phyloP scores from a whole-genome alignment of 2,329 filamentous ascomycete genomes.

The Aotearoamyces nothofagi region DNA sequence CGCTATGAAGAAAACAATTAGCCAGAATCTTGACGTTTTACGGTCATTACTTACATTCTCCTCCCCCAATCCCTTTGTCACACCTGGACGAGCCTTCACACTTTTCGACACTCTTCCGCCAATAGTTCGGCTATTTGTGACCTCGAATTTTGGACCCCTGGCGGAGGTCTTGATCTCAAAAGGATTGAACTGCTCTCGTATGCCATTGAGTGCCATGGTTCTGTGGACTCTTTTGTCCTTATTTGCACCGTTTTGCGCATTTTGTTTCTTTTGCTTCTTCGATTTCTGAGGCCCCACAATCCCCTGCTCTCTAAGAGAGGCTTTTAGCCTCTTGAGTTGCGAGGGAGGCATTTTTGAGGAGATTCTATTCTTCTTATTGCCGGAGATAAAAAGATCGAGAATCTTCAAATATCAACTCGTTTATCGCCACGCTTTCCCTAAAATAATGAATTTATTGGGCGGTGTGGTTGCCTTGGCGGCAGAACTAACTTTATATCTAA shows the following conservation, averaged over 20 bases:
- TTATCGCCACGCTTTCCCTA: conserved; percentile 9
- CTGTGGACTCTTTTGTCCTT: conserved; percentile 62
- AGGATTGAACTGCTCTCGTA: conserved; percentile 94
- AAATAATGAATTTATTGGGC: too few species aligned
- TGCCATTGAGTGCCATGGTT: conserved; percentile 63
- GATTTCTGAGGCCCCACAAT: conserved; percentile 85
- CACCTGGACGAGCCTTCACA: conserved; percentile 59
- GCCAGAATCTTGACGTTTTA: conserved; percentile 1
- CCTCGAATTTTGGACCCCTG: conserved; percentile 70
- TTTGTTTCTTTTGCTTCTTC: conserved; percentile 80
- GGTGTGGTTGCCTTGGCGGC: too few species aligned
- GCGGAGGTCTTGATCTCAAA: conserved; percentile 82
- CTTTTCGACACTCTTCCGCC: conserved; percentile 36
- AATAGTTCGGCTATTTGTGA: conserved; percentile 50
- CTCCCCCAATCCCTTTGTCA: conserved; percentile 76
- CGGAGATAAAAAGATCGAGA: neutral
- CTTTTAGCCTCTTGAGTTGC: conserved; percentile 89
- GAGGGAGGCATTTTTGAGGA: conserved; percentile 76
- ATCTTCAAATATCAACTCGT: too few species aligned
- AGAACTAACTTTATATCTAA: too few species aligned
- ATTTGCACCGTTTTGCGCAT: conserved; percentile 48
- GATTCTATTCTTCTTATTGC: conserved; percentile 1
- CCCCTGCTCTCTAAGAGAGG: conserved; percentile 77
- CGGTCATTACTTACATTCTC: conserved; percentile 46
- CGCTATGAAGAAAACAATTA: conserved; percentile 31